Evolutionary conservation across 495 filamentous ascomycete genomes (phyloP), one percentile per base, ranked within the genome.

Genomic region (Xylaria nigripes): DNA sequence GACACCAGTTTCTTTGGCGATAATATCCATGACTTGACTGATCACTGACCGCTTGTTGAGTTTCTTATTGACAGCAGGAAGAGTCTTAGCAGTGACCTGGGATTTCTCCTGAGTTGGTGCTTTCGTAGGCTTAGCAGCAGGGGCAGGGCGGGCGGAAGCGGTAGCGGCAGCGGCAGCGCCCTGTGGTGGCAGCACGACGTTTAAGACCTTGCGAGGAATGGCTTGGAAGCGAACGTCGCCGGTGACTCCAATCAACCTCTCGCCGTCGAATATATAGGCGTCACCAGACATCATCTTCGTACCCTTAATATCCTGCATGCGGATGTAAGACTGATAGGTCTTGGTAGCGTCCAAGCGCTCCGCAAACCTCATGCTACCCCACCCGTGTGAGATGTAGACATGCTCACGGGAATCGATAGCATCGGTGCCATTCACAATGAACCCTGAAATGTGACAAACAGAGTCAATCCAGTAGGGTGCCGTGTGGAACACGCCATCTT

Each of bases 361-460:
- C 54, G 83, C 75, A 54, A 90, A 82, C 15, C 81, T 76, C 72
- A 91, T 79, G 0, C 79, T 83, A 56, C 86, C 81, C 84, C 87
- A 86, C n/a, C 86, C 86, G 60, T 91, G 88, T 40, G 83, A 87
- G 52, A 91, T 82, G 62, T 81, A 92, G 27, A 88, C 83, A 42
- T 82, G 73, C 51, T 86, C 81, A 53, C 81, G 80, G 0, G 82
- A 84, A 58, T 90, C 83, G 2, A 83, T 77, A 21, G 76, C 78
- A 61, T 89, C 86, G 51, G 82, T 89, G 13, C 80, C 86, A 62
- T 91, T 91, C 71, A 89, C 83, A 56, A 86, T 83, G 68, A 93
- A 91, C 16, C 88, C 88, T 9, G 85, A 83, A 27, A 86, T 74
- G 59, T 86, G 81, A 57, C 76, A 79, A 45, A 79, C 56, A 42